phyloP scores from a whole-genome alignment of 2,329 filamentous ascomycete species.

The Falciphora oryzae region DNA sequence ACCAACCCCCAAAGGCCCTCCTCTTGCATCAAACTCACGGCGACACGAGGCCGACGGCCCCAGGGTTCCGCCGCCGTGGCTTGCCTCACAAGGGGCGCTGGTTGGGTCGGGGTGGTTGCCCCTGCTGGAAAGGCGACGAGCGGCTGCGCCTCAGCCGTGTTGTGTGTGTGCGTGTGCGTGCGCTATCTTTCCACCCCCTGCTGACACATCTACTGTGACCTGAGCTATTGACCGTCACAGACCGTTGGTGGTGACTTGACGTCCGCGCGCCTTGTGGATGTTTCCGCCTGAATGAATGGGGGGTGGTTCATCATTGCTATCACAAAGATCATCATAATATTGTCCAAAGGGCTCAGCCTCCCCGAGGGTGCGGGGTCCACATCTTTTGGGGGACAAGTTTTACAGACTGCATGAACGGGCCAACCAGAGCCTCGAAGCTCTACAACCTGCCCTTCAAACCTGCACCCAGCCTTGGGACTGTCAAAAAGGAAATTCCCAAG shows the following conservation, averaged over 20 bases:
- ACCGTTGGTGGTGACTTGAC: not conserved
- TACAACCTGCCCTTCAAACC: too few relatives aligned
- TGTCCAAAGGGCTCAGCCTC: not conserved
- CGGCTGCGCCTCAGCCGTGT: not conserved
- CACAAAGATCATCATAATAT: not conserved
- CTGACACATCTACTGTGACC: too few relatives aligned
- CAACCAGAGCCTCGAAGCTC: too few relatives aligned
- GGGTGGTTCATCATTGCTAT: not conserved
- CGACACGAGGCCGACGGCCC: not conserved
- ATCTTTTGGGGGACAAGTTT: not conserved
- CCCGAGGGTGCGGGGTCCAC: too few relatives aligned
- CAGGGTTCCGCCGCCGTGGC: not conserved
- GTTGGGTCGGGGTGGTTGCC: not conserved
- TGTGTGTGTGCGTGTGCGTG: not conserved
- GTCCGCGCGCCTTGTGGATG: not conserved
- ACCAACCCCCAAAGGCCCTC: too few relatives aligned
- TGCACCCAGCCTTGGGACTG: too few relatives aligned
- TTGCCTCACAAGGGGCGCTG: not conserved
- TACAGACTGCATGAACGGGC: too few relatives aligned
- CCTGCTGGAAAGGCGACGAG: not conserved
- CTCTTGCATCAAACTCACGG: not conserved
- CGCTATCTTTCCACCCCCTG: not conserved
- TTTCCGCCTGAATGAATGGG: too few relatives aligned
- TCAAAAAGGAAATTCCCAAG: not conserved
- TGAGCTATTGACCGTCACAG: too few relatives aligned